These are phyloP conservation scores for maize (Zea mays) DNA, from an alignment of 176 grass and related monocot genomes.

Conservation along the genomic window Zm-B73-REFERENCE-NAM-5.0 NC_050096.1:227583001-227583500, in stretches of 20 bases:
- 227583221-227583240: constrained; percentile 43
- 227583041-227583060: constrained; percentile 9
- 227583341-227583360: constrained; percentile 43
- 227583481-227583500: background rate
- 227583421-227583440: constrained; percentile 36
- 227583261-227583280: constrained; percentile 22
- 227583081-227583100: constrained; percentile 55
- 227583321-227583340: constrained; percentile 46
- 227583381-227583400: constrained; percentile 44
- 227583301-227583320: constrained; percentile 51
- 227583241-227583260: constrained; percentile 42
- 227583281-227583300: constrained; percentile 39
- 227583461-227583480: background rate
- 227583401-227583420: constrained; percentile 46
- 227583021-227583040: constrained; percentile 31
- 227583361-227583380: constrained; percentile 49
- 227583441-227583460: constrained; percentile 50
- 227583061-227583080: constrained; percentile 40
- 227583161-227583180: constrained; percentile 11
- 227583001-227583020: constrained; percentile 20
- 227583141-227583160: background rate
- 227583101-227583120: constrained; percentile 51
- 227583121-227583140: constrained; percentile 21
- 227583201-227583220: constrained; percentile 37
- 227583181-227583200: constrained; percentile 37